Base-by-base conservation (phyloP, 2,329 filamentous ascomycete species). In the Colletotrichum cuscutae region DNA sequence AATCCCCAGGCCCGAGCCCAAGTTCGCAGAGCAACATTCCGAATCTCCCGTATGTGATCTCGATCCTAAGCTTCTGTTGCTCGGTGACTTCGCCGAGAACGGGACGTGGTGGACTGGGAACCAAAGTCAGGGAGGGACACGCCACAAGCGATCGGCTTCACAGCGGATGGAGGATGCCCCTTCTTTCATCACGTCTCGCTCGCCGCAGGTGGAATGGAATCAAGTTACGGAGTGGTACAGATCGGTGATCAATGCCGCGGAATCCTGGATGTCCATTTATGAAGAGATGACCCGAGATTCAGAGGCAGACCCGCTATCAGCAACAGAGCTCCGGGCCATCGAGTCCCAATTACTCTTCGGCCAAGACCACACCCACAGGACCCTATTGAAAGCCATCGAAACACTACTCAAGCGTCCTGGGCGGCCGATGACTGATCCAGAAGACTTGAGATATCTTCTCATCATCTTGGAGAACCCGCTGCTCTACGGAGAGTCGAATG, bases 381-480 rank as follows among this genome's bases (percentile, higher is more conserved):
- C 90, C 1, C 82, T 98, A 8, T 84, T 98, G 28, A 97, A 95
- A 80, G 91, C 92, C 11, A 93, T 91, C 0, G 95, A 98, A 80
- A 91, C 89, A 76, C 82, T 97, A 8, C 85, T 98, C 24, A 97
- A 95, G 81, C 89, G 95, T 22, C 95, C 95, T 0, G 91, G 94
- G 1, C 89, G 92, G 37, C 89, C 89, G 6, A 81, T 98, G 63
- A 88, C 86, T 60, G 89, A 90, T 30, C 90, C 93, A 0, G 89
- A 92, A 73, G 91, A 97, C 76, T 85, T 93, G 52, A 89, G 95
- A 6, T 97, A 96, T 80, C 84, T 98, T 22, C 85, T 98, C 19
- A 91, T 98, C 37, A 84, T 97, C 28, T 81, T 97, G 49, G 90
- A 90, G 22, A 98, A 97, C 79, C 95, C 95, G 5, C 85, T 96